These are phyloP conservation scores for Kazachstania bromeliacearum DNA, from an alignment of 805 yeast species.

Conservation along the genomic window DNA sequence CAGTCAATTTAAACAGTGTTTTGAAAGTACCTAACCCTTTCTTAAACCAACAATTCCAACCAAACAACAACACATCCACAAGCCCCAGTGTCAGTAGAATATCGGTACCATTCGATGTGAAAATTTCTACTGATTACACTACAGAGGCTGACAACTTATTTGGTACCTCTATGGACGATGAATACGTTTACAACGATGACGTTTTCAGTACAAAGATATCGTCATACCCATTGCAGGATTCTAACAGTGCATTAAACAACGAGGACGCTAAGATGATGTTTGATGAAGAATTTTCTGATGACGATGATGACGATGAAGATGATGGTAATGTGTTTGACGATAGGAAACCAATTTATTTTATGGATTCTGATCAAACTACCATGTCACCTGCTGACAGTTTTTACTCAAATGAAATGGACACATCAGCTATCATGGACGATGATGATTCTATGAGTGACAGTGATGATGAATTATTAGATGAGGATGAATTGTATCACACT, in stretches of 20 bases:
- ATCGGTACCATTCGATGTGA: constrained; percentile 1
- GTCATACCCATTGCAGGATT: constrained; percentile 18
- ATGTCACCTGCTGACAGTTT: too few relatives aligned
- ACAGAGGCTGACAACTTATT: not conserved
- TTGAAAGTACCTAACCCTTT: constrained; percentile 12
- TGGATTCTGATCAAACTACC: not conserved
- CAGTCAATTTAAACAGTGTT: constrained; percentile 21
- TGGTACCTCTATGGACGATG: constrained; percentile 1
- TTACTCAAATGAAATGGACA: constrained; percentile 2
- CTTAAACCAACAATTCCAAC: not conserved
- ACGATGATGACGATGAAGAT: constrained; percentile 11
- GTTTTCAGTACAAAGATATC: not conserved
- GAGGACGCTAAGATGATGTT: constrained; percentile 26
- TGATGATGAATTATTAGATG: constrained; percentile 11
- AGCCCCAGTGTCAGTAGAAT: not conserved
- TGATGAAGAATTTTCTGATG: constrained; percentile 26
- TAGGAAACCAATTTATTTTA: constrained; percentile 1
- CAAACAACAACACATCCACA: not conserved
- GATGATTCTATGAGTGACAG: constrained; percentile 11
- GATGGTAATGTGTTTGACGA: constrained; percentile 8
- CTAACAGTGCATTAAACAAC: constrained; percentile 15
- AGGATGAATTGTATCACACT: constrained; percentile 16
- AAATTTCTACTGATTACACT: constrained; percentile 1
- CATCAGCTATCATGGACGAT: constrained; percentile 1
- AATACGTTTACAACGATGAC: constrained; percentile 2